Base-by-base conservation (phyloP, 2,329 filamentous ascomycete genomes). In the Elsinoe australis region DNA sequence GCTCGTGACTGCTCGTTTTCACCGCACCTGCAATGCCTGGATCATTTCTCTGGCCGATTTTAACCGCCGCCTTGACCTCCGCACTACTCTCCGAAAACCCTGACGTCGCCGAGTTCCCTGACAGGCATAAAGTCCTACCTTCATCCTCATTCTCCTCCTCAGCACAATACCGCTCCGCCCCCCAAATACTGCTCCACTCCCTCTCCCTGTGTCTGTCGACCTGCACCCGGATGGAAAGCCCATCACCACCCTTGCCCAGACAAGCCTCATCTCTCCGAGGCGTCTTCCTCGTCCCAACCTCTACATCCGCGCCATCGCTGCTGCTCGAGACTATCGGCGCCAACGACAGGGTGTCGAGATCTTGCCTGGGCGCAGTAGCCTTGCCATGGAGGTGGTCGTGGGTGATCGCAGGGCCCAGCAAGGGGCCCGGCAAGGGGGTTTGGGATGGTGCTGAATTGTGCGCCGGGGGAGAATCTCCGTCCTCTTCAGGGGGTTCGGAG, bases 111-210 rank as follows among this genome's bases (percentile, higher is more conserved):
- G n/a, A n/a, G n/a, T n/a, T n/a, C n/a, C n/a, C n/a, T n/a, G n/a
- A n/a, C n/a, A n/a, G n/a, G n/a, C n/a, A n/a, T n/a, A n/a, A n/a
- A n/a, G n/a, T n/a, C 26, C 26, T 12, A 29, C 26, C 26, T 9
- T n/a, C 39, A 14, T 14, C 3, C 26, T 7, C 26, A 14, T 44
- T 14, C 7, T 26, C 14, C 9, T 26, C 22, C 6, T 19, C 8
- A 2, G 2, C 8, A 14, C 17, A 14, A 44, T 29, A 41, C 12
- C 36, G 15, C 26, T 44, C 21, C 14, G 17, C 28, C 12, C 4
- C 17, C 39, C 39, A 29, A 12, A 44, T 14, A 18, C 39, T 44
- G 14, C 39, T 32, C 39, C 39, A 44, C 5, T 31, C 39, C 39
- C 28, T 44, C 26, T 44, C 39, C 12, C 26, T 15, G 15, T 44